These are phyloP conservation scores for Blastocystis sp. DNA, from an alignment of 352 stramenopile species.

Conservation along the genomic window DNA sequence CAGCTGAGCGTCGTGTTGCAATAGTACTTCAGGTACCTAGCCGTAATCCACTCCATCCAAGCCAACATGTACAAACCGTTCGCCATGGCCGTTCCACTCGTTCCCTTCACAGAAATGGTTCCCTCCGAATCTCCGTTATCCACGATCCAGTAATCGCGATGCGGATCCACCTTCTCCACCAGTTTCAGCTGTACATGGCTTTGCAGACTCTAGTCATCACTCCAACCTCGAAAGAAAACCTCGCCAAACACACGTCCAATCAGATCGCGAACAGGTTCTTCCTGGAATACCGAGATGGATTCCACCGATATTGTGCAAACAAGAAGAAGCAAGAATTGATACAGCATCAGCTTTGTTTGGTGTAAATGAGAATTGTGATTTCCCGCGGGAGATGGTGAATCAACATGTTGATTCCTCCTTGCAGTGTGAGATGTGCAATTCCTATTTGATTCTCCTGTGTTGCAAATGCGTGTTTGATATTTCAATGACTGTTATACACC, in stretches of 20 bases:
- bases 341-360: no score
- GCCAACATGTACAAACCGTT: background rate
- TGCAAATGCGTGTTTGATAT: no score
- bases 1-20: conserved; percentile 13
- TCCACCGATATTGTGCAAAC: no score
- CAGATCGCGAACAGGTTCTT: background rate
- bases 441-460: no score
- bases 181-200: background rate
- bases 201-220: background rate
- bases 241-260: background rate
- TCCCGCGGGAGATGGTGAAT: no score
- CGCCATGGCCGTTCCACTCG: background rate
- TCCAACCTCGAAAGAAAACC: background rate
- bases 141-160: background rate
- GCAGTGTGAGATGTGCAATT: no score
- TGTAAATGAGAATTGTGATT: no score
- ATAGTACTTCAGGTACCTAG: conserved; percentile 49
- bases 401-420: no score
- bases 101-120: background rate
- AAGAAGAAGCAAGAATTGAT: no score
- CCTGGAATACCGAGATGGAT: no score
- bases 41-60: background rate
- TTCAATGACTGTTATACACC: background rate
- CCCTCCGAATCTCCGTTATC: background rate
- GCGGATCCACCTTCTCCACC: background rate